A percentile compares a stretch with the other conserved stretches of the same genome.
phyloP scores from a whole-genome alignment of 179 eudicot species.

The Actinidia polygama region DNA sequence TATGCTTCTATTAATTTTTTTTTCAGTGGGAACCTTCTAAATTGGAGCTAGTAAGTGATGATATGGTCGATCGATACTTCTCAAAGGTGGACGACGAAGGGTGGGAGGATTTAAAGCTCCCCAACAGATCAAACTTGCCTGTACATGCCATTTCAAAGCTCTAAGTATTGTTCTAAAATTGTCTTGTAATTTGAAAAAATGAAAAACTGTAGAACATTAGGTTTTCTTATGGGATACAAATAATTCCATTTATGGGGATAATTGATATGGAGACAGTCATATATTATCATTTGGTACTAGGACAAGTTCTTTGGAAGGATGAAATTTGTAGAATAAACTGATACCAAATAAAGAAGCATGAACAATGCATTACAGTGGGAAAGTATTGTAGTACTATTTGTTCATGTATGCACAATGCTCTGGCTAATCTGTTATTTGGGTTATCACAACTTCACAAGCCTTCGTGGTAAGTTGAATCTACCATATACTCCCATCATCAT shows the following conservation, averaged over 20 bases:
- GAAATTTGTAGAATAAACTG: not conserved
- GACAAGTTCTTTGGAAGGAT: not conserved
- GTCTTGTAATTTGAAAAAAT: not conserved
- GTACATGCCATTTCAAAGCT: slow-evolving; percentile 69
- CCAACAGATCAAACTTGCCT: slow-evolving; percentile 55
- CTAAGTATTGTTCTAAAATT: slow-evolving; percentile 21
- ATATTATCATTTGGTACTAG: not conserved
- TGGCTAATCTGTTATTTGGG: too few relatives aligned
- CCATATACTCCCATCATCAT: too few relatives aligned
- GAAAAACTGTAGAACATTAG: not conserved
- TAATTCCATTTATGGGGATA: not conserved
- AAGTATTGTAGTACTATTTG: too few relatives aligned
- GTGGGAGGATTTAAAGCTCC: slow-evolving; percentile 71
- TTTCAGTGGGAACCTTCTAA: slow-evolving; percentile 80
- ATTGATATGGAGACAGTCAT: not conserved
- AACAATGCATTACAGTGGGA: not conserved
- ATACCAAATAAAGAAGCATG: slow-evolving; percentile 1
- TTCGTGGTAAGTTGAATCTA: too few relatives aligned
- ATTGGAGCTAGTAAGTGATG: slow-evolving; percentile 57
- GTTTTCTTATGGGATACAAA: not conserved
- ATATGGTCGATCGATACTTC: slow-evolving; percentile 71
- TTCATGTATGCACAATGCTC: not conserved
- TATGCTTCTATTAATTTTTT: not conserved
- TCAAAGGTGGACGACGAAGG: slow-evolving; percentile 49
- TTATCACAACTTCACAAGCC: too few relatives aligned